Conservation (phyloP, 2,329 filamentous ascomycete genomes). For the Pseudocercospora vitis region DNA sequence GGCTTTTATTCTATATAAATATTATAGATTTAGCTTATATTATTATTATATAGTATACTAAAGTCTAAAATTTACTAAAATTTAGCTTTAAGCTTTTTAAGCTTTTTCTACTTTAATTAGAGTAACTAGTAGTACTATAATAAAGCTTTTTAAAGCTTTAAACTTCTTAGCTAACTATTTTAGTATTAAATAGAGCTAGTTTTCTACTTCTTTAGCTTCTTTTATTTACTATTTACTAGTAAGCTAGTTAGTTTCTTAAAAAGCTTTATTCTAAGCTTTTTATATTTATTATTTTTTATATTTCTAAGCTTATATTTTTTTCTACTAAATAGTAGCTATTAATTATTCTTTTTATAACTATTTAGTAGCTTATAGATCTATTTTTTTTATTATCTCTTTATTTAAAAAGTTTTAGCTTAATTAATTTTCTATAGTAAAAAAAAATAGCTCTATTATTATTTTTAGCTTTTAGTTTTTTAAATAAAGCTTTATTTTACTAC, state of each 20-base stretch:
- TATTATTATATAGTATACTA: neutral
- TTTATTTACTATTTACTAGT: neutral
- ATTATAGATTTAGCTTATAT: neutral
- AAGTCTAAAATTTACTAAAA: neutral
- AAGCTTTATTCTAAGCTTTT: neutral
- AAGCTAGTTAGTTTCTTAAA: neutral
- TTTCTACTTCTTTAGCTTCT: neutral
- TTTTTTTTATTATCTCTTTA: neutral
- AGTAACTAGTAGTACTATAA: neutral
- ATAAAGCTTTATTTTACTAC: neutral
- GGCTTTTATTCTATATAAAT: neutral
- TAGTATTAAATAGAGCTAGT: neutral
- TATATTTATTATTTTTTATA: neutral
- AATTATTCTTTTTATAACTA: neutral
- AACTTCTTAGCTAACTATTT: neutral
- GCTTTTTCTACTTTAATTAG: neutral
- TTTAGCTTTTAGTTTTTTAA: neutral
- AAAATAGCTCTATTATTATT: neutral
- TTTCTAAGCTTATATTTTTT: neutral
- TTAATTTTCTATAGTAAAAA: conserved; percentile 3
- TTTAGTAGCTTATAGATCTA: neutral
- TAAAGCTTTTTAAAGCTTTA: neutral
- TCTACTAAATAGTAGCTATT: neutral
- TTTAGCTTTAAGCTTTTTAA: neutral
- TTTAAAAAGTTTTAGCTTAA: neutral